These are phyloP conservation scores for Penicillium brevicompactum DNA, from an alignment of 2,329 filamentous ascomycete species.

Conservation along the genomic window DNA sequence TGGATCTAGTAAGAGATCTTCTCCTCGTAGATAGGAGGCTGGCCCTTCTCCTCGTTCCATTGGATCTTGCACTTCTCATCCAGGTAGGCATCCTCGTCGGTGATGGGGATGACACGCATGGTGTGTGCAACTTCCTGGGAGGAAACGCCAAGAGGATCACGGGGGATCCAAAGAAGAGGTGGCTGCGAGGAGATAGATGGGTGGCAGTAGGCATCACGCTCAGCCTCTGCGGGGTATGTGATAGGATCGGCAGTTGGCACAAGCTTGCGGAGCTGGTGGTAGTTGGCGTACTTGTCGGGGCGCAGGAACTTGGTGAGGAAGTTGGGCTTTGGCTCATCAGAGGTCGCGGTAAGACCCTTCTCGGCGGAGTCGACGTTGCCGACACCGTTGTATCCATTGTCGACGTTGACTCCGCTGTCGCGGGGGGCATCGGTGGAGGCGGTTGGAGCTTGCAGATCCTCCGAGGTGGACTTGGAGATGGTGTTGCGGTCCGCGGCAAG, in stretches of 20 bases:
- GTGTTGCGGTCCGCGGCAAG: slow-evolving; percentile 31
- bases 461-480: slow-evolving; percentile 2
- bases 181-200: slow-evolving; percentile 65
- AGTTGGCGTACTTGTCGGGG: slow-evolving; percentile 76
- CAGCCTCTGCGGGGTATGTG: slow-evolving; percentile 62
- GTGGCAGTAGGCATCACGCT: slow-evolving; percentile 72
- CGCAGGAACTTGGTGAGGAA: slow-evolving; percentile 64
- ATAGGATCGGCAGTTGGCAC: slow-evolving; percentile 63
- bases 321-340: slow-evolving; percentile 35
- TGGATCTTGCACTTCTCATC: slow-evolving; percentile 69
- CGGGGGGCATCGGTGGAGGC: slow-evolving; percentile 17
- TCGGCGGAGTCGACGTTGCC: slow-evolving; percentile 38
- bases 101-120: slow-evolving; percentile 71
- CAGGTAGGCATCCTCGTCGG: slow-evolving; percentile 73
- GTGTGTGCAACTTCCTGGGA: slow-evolving; percentile 77
- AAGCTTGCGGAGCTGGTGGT: slow-evolving; percentile 67
- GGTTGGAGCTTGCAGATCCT: background rate
- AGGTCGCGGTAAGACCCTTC: slow-evolving; percentile 32
- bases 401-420: slow-evolving; percentile 32
- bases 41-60: slow-evolving; percentile 59
- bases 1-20: slow-evolving; percentile 54
- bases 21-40: slow-evolving; percentile 62
- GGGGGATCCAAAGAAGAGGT: slow-evolving; percentile 82
- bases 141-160: slow-evolving; percentile 72
- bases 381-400: slow-evolving; percentile 33